Base-by-base conservation (phyloP, 129 eudicot genomes). In the carrot (Daucus carota) region DNA sequence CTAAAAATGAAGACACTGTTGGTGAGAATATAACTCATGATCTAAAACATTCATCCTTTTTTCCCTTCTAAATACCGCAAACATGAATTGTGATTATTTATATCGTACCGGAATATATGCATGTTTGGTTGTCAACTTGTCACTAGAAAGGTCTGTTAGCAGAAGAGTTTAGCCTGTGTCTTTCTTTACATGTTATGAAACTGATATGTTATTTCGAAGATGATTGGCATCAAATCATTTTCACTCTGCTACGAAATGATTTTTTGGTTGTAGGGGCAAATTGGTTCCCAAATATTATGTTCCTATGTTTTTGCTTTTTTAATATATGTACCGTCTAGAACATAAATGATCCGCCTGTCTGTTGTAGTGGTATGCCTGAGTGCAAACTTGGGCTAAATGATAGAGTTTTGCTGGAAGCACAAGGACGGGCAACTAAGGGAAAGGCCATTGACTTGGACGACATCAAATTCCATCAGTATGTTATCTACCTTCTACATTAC, bases 311-410 rank as follows among this genome's bases (percentile, higher is more conserved):
- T 57, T 59, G 40, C 70, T 52, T 22, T 34, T 15, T 31, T 16
- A n/a, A n/a, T n/a, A n/a, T 47, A 50, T 12, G 4, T 28, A 32
- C 66, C 20, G 17, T 40, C 31, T 7, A 24, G 47, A 74, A 74
- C 5, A 20, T 31, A 8, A 29, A 52, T 32, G 45, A 13, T 34
- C 40, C 60, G 72, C 72, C 80, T 34, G 47, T 80, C 72, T 42
- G 22, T 89, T 83, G 85, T 92, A 94, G 98, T 89, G 99, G 99
- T 76, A 91, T 94, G 99, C 99, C 99, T 26, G 97, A 94, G 78
- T 94, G 99, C 87, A 94, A 94, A 76, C 97, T 94, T 44, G 97
- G 99, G 75, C 87, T 94, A 45, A 94, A 94, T 85, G 99, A 94
- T 81, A 91, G 93, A 83, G 90, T 94, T 44, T 84, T 94, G 43